Evolutionary conservation across 2,329 filamentous ascomycete genomes (phyloP), one percentile per base, ranked within the genome.

Genomic region (Pseudogymnoascus sp.): DNA sequence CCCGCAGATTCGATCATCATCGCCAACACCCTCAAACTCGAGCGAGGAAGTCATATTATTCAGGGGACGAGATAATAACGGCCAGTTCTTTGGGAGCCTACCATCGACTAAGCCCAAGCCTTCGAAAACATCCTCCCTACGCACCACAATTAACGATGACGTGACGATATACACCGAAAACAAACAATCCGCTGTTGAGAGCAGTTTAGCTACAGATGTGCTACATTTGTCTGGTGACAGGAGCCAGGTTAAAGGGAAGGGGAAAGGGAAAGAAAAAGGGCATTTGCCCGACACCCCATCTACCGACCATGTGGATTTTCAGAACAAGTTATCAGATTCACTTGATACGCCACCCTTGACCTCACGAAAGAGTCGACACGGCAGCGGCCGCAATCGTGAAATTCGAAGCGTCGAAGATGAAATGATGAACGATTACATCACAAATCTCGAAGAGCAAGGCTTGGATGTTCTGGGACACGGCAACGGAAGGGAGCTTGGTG

Each of bases 11-110:
- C 69, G 70, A 12, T 67, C 70, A 14, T 55, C 63, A 8, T 74
- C 74, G 18, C 76, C 76, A 14, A 75, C 75, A 1, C 69, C 71
- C 5, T 81, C 81, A 0, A 80, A 85, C 66, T 90, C 88, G 0
- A 89, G 87, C 69, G 89, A 90, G 58, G 90, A 96, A 66, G 78
- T 91, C 4, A 85, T 92, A 55, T 69, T 90, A 0, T 91, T 90
- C 71, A 81, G 78, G 63, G 86, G 86, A 40, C 79, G 86, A 33
- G 66, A 62, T 28, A 59, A 40, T n/a, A 60, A 40, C 33, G 41
- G 60, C 9, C 62, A 35, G 14, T 38, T 55, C 28, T 55, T 55
- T 35, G 49, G 49, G n/a, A 55, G 49, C 49, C 28, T 55, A 9
- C 49, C 49, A 12, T 55, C 28, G 14, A 21, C 49, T 8, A 16